These are phyloP conservation scores for Colletotrichum sp. DNA, from an alignment of 2,329 filamentous ascomycete species.

Conservation along the genomic window DNA sequence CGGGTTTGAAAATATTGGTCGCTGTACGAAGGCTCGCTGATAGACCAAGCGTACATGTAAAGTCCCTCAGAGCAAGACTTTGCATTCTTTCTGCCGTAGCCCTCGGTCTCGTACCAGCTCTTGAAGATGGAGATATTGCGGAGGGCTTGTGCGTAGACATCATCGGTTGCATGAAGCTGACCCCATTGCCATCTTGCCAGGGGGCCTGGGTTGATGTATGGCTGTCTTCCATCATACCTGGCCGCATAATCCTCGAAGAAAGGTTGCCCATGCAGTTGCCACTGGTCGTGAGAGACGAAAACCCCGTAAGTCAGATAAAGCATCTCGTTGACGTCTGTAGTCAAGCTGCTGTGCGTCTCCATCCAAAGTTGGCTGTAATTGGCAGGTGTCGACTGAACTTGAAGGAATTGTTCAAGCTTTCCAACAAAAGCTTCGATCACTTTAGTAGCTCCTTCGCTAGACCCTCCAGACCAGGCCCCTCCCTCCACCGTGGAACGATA, in stretches of 20 bases:
- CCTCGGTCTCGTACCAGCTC: conserved; percentile 15
- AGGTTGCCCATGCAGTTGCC: neutral
- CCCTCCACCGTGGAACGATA: neutral
- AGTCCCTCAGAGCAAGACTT: conserved; percentile 17
- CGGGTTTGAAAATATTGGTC: neutral
- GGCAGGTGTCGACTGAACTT: neutral
- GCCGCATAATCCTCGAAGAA: neutral
- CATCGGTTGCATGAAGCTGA: neutral
- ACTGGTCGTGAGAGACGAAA: neutral
- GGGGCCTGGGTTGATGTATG: conserved; percentile 39
- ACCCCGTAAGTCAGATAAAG: neutral
- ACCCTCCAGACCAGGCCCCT: neutral
- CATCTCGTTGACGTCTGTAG: neutral
- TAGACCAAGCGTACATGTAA: conserved; percentile 10
- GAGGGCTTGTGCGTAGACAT: neutral
- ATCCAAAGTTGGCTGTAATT: neutral
- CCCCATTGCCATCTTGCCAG: conserved; percentile 36
- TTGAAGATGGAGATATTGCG: neutral
- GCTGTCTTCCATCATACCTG: conserved; percentile 33
- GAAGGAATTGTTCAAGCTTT: neutral
- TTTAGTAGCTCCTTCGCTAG: neutral
- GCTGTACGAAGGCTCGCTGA: conserved; percentile 4
- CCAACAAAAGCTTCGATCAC: neutral
- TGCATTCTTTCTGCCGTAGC: conserved; percentile 13
- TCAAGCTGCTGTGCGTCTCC: neutral